These are phyloP conservation scores for Thraustochytrium sp. DNA, from an alignment of 352 stramenopile species.

Conservation along the genomic window DNA sequence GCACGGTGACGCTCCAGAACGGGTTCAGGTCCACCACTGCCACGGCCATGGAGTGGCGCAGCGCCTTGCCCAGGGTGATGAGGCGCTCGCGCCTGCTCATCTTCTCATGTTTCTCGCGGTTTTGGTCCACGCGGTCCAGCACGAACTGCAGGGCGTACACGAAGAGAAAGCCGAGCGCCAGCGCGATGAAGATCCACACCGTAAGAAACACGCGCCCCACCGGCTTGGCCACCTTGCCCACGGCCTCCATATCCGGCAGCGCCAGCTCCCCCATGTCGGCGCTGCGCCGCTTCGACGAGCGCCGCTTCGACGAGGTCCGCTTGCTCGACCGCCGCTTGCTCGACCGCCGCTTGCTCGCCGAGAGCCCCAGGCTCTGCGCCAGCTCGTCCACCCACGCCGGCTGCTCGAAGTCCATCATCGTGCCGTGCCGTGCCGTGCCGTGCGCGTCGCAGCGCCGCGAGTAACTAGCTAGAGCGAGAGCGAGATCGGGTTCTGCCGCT, in stretches of 20 bases:
- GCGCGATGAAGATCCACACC: neutral
- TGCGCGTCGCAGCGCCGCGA: no score
- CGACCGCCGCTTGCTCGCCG: neutral
- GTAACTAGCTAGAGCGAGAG: no score
- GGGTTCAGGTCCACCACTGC: conserved; percentile 32
- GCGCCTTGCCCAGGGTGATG: neutral
- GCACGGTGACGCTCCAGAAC: conserved; percentile 35
- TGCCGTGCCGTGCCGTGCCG: no score
- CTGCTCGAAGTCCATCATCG: no score
- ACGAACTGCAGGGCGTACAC: neutral
- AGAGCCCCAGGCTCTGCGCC: neutral
- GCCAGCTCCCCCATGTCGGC: neutral
- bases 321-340: conserved; percentile 18
- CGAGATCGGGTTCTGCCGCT: no score
- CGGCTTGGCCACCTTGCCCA: neutral
- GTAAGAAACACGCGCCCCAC: neutral
- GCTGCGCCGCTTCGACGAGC: neutral
- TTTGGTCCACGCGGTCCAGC: neutral
- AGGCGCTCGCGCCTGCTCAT: neutral
- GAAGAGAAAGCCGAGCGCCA: neutral
- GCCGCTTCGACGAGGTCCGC: neutral
- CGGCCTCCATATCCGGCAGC: neutral
- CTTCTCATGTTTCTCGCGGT: neutral
- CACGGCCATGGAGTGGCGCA: neutral
- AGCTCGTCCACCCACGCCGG: neutral